Percentiles rank a stretch among this genome's conserved stretches.
Evolutionary conservation across 345 rosid species (phyloP).

Genomic region (Ricinus communis): DNA sequence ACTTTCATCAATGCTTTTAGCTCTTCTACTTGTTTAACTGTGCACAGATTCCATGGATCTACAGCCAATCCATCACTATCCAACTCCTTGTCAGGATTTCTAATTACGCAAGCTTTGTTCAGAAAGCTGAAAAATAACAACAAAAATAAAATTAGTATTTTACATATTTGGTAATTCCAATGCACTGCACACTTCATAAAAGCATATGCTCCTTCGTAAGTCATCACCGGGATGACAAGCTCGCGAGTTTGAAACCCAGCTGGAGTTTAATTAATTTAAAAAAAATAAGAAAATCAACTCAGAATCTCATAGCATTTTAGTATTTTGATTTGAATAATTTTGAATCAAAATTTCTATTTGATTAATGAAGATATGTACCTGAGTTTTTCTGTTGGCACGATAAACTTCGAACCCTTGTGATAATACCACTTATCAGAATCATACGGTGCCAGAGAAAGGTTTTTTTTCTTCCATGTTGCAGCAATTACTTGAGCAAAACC

Average conservation of each 20-base stretch:
- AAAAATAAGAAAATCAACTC: too few relatives aligned
- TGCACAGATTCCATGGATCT: conserved; percentile 48
- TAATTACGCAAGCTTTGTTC: conserved; percentile 53
- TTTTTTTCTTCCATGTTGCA: conserved; percentile 41
- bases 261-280: too few relatives aligned
- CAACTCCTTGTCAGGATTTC: conserved; percentile 36
- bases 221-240: too few relatives aligned
- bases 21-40: conserved; percentile 55
- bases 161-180: too few relatives aligned
- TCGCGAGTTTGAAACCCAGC: too few relatives aligned
- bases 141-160: background rate
- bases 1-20: conserved; percentile 51
- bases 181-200: too few relatives aligned
- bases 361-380: conserved; percentile 28
- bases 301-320: too few relatives aligned
- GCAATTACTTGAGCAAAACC: conserved; percentile 42
- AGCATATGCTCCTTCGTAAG: too few relatives aligned
- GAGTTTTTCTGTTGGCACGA: conserved; percentile 36
- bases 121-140: conserved; percentile 31
- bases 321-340: background rate
- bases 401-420: conserved; percentile 36
- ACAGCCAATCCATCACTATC: conserved; percentile 33
- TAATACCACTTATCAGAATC: conserved; percentile 24
- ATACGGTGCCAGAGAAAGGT: conserved; percentile 25
- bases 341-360: background rate